A percentile compares a stretch with the other conserved stretches of the same genome.
Conservation (phyloP, 2,329 filamentous ascomycete genomes). For the Colletotrichum lindemuthianum region DNA sequence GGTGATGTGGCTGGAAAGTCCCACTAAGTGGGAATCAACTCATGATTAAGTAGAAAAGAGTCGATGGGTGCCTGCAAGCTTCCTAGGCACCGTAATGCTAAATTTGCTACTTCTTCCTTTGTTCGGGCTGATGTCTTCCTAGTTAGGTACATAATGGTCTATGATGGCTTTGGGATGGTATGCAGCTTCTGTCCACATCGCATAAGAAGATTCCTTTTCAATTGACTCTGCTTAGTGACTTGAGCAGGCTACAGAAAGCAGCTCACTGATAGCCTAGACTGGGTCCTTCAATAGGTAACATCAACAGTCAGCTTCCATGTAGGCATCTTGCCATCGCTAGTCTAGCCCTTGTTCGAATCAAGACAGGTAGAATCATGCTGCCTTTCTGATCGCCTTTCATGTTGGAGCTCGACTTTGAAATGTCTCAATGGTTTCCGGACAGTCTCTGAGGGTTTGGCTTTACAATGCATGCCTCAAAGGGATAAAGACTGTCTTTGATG, state of each 20-base stretch:
- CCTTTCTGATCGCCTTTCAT: background rate
- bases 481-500: background rate
- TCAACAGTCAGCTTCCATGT: background rate
- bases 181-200: background rate
- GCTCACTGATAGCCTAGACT: background rate
- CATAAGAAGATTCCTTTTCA: background rate
- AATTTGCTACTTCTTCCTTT: background rate
- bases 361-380: background rate
- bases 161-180: background rate
- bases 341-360: background rate
- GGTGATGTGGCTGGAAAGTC: background rate
- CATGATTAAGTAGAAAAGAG: background rate
- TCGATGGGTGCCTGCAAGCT: background rate
- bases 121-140: background rate
- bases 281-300: background rate
- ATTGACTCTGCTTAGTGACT: background rate
- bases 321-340: background rate
- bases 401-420: background rate
- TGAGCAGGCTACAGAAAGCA: background rate
- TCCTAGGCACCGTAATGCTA: background rate
- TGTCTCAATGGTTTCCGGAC: background rate
- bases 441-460: background rate
- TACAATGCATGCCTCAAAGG: background rate
- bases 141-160: background rate
- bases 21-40: background rate